Evolutionary conservation across 1,139 yeast species (phyloP), one percentile per base, ranked within the genome.

Genomic region (Cylindricascospora bacillispora): DNA sequence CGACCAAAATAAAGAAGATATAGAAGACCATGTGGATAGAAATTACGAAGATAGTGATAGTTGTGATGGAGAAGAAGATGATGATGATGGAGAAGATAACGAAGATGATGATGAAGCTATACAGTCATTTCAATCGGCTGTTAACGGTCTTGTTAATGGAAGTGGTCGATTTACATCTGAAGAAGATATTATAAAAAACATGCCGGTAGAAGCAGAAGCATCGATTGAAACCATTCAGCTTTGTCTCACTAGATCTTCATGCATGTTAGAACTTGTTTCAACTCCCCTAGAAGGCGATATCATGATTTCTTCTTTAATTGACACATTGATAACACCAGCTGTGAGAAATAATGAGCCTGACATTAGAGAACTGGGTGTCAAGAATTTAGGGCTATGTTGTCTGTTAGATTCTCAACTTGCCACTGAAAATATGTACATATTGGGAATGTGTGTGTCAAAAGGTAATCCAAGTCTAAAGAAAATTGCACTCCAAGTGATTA

Each of bases 271-370:
- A 45, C 57, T 79, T 17, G 68, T 77, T 2, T 71, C 71, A 37
- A 73, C 71, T 22, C 74, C 85, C 1, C 55, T 81, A 29, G 72
- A 70, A 26, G 70, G 71, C 30, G 80, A 80, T 41, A 63, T 75
- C 30, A 69, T 82, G 5, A 62, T 86, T 33, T 70, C 70, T n/a
- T 73, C 94, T 0, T 59, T 89, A 36, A 64, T 80, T 31, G 78
- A 77, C 18, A 76, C 81, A 14, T 63, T 85, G 42, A 77, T 89
- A n/a, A 69, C 72, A n/a, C 93, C 93, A 4, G 83, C 94, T 0
- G 72, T 85, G 9, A 63, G 73, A 26, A 67, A 73, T 36, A 67
- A 66, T 15, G 78, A 74, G 26, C 60, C 73, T 6, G 65, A 65
- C 3, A 63, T 77, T 6, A 65, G 92, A 35, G 73, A 70, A 29